Base-by-base conservation (phyloP, 345 rosid genomes). In the Arabidopsis suecica region DNA sequence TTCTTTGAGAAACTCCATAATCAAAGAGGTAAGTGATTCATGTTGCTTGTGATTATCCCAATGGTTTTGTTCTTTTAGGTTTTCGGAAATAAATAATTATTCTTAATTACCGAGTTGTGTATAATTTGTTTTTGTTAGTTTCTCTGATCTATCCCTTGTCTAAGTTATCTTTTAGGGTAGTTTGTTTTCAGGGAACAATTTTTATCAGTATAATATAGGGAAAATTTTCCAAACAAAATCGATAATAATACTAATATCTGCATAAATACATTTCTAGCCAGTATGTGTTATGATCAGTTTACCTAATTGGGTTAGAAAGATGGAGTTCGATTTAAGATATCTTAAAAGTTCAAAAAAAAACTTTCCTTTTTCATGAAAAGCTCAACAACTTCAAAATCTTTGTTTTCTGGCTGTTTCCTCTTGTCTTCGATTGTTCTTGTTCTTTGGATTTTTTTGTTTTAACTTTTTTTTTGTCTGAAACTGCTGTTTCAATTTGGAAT, bases 331-430 rank as follows among this genome's bases (percentile, higher is more conserved):
- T 65, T 48, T 40, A 71, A 77, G 76, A 48, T 70, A 47, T 47
- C 6, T 71, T 40, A 64, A 65, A 56, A 33, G 44, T 14, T 9
- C 5, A 59, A 61, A 64, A 65, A 45, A 64, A 65, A 47, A 57
- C 68, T 65, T 71, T 58, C 23, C 30, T 69, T 48, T 76, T 55
- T 47, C 61, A 48, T 65, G 81, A 40, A 40, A 65, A 78, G 48
- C 56, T 65, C 73, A 78, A 78, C 81, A 49, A 78, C 81, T 71
- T 48, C 20, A 78, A 71, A 71, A 71, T 65, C 77, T 78, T 33
- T 50, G 40, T 50, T 71, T 41, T 50, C 71, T 68, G 76, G 71
- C 65, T 55, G 72, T 41, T 71, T 71, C 40, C 10, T 63, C 54
- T 63, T 64, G 75, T 69, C 69, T 61, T 37, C 69, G 51, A 44